Percentiles rank a stretch among this genome's conserved stretches.
These are phyloP conservation scores for Rhodosporidiobolus sp. DNA, from an alignment of 768 basidiomycete species.

Conservation along the genomic window DNA sequence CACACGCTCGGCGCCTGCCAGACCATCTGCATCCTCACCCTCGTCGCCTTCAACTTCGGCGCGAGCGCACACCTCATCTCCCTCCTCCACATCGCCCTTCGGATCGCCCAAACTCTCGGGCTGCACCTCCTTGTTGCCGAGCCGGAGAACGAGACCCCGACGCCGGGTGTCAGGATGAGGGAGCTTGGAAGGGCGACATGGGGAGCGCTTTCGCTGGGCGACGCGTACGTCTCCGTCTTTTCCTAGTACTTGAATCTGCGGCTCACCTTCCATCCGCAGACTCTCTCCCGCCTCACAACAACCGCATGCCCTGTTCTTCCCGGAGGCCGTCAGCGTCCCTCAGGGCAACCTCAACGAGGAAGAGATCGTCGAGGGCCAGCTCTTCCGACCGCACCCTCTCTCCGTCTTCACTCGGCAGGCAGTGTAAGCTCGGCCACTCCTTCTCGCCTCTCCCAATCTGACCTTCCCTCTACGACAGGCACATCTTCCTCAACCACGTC, in stretches of 20 bases:
- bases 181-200: not conserved
- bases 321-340: not conserved
- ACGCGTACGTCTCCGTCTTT: not conserved
- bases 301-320: not conserved
- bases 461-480: not conserved
- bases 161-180: not conserved
- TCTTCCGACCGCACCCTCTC: not conserved
- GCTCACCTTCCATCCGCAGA: not conserved
- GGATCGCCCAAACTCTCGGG: not conserved
- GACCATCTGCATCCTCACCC: conserved; percentile 4
- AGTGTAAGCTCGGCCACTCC: not conserved
- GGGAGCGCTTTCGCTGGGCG: not conserved
- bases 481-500: not conserved
- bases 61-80: not conserved
- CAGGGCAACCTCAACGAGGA: not conserved
- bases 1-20: not conserved
- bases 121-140: not conserved
- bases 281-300: not conserved
- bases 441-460: not conserved
- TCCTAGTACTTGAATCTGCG: not conserved
- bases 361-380: not conserved
- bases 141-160: not conserved
- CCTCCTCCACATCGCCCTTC: conserved; percentile 1
- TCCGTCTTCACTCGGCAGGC: not conserved
- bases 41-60: not conserved